These are phyloP conservation scores for Lasiosphaeris hirsuta DNA, from an alignment of 495 filamentous ascomycete genomes.

Conservation along the genomic window DNA sequence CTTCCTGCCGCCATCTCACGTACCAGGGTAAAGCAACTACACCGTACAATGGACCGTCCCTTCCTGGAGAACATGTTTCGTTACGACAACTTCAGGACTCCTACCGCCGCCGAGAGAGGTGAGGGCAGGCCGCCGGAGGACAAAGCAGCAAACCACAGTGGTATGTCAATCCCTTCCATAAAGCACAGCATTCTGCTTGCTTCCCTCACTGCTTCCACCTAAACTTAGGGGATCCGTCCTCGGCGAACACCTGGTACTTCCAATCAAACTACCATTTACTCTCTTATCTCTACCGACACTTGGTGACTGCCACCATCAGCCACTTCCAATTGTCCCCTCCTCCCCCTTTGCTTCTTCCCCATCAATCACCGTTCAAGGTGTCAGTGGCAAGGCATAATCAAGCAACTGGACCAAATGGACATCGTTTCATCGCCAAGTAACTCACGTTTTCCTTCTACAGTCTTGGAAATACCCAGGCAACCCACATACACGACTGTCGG, in stretches of 20 bases:
- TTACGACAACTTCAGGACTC: background rate
- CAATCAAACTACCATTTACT: too few relatives aligned
- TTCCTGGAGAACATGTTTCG: background rate
- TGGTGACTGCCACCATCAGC: too few relatives aligned
- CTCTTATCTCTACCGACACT: too few relatives aligned
- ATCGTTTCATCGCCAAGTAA: background rate
- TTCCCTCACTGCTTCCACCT: too few relatives aligned
- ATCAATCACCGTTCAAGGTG: background rate
- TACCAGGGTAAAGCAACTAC: background rate
- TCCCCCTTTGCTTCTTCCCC: background rate
- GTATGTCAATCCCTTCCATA: background rate
- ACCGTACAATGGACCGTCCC: background rate
- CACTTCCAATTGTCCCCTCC: background rate
- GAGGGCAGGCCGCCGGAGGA: background rate
- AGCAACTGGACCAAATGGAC: background rate
- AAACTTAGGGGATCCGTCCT: too few relatives aligned
- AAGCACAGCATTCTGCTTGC: too few relatives aligned
- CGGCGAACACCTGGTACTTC: too few relatives aligned
- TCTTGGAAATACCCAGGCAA: conserved; percentile 11
- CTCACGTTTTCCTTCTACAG: background rate
- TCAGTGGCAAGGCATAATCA: background rate
- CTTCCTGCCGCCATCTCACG: background rate
- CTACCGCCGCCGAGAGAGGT: background rate
- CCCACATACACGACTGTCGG: conserved; percentile 46
- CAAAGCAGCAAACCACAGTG: background rate